A percentile compares a stretch with the other conserved stretches of the same genome.
phyloP scores from a whole-genome alignment of 1,139 yeast genomes.

The Taphrina betulina region DNA sequence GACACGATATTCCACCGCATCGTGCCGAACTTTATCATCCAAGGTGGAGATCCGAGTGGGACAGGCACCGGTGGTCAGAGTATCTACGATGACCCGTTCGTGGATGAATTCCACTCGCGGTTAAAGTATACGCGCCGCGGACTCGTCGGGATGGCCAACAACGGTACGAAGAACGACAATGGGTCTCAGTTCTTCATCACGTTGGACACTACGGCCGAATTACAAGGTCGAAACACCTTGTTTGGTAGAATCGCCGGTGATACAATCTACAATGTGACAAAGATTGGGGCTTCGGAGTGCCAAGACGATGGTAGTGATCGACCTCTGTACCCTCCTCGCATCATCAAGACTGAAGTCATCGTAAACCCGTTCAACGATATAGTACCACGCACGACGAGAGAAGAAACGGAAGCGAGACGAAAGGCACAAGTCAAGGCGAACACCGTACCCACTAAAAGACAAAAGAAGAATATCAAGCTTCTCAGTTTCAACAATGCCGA shows the following conservation, averaged over 20 bases:
- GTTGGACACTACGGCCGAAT: constrained; percentile 48
- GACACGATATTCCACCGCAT: constrained; percentile 50
- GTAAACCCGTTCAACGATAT: constrained; percentile 56
- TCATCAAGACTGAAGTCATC: constrained; percentile 49
- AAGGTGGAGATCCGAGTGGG: constrained; percentile 47
- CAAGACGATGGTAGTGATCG: constrained; percentile 46
- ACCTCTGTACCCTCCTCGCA: constrained; percentile 56
- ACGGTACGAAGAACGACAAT: constrained; percentile 44
- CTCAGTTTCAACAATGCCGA: constrained; percentile 45
- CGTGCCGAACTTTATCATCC: constrained; percentile 48
- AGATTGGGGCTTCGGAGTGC: constrained; percentile 55
- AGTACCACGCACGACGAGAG: constrained; percentile 36
- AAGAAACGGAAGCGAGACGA: constrained; percentile 36
- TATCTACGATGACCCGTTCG: constrained; percentile 43
- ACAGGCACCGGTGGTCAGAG: constrained; percentile 44
- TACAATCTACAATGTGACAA: constrained; percentile 55
- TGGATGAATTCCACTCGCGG: constrained; percentile 58
- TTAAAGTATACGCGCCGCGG: constrained; percentile 58
- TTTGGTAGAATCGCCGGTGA: constrained; percentile 67
- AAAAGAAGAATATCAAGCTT: constrained; percentile 41
- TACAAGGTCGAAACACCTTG: constrained; percentile 53
- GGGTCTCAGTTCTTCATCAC: constrained; percentile 58
- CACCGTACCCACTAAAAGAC: constrained; percentile 42
- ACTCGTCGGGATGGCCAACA: constrained; percentile 54
- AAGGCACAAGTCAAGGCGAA: constrained; percentile 36